A percentile compares a stretch with the other conserved stretches of the same genome.
Conservation (phyloP, 441 rosid species). For the Gossypium gossypioides region DNA sequence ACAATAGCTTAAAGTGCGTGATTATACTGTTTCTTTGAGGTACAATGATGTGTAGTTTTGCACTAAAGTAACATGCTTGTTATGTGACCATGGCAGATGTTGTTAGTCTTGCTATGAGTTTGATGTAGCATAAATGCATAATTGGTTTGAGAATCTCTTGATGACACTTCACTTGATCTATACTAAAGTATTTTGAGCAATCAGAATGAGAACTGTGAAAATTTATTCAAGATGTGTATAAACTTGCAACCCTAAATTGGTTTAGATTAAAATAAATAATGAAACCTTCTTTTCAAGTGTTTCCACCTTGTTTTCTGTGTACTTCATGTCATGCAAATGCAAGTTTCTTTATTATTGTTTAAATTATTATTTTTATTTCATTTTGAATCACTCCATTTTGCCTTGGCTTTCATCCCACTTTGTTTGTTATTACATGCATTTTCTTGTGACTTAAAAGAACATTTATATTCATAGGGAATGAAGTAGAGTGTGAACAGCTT, state of each 20-base stretch:
- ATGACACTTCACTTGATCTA: neutral
- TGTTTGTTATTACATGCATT: slow-evolving; percentile 15
- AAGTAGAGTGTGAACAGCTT: slow-evolving; percentile 97
- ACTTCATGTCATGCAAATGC: neutral
- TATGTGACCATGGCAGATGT: neutral
- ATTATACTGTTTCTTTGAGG: neutral
- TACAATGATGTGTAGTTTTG: neutral
- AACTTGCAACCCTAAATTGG: neutral
- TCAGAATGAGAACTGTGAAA: neutral
- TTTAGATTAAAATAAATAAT: neutral
- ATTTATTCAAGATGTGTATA: neutral
- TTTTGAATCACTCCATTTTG: slow-evolving; percentile 2
- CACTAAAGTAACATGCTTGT: neutral
- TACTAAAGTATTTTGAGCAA: slow-evolving; percentile 1
- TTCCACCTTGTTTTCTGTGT: neutral
- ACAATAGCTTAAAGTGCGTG: neutral
- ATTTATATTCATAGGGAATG: slow-evolving; percentile 59
- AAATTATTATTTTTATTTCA: neutral
- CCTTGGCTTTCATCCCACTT: neutral
- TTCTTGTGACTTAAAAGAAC: slow-evolving; percentile 26
- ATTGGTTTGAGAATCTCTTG: neutral
- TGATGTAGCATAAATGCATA: slow-evolving; percentile 1
- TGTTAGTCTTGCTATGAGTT: neutral
- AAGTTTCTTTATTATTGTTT: neutral
- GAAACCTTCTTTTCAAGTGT: neutral